These are phyloP conservation scores for Teratosphaeria pseudoeucalypti DNA, from an alignment of 2,329 filamentous ascomycete species.

Conservation along the genomic window DNA sequence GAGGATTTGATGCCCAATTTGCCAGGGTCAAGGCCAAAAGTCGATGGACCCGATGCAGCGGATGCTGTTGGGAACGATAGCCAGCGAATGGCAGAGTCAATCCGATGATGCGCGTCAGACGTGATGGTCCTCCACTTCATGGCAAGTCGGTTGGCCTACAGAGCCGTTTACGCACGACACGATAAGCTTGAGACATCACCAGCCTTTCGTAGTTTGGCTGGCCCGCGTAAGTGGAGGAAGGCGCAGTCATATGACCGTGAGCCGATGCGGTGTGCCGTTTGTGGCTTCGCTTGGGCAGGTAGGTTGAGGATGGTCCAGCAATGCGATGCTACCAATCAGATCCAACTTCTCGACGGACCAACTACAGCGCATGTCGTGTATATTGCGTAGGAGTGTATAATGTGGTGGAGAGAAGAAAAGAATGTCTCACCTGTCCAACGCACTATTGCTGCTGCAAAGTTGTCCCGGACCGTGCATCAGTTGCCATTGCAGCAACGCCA, in stretches of 20 bases:
- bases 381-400: not conserved
- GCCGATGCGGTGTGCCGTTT: conserved; percentile 8
- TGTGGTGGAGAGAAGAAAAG: conserved; percentile 8
- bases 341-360: not conserved
- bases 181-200: not conserved
- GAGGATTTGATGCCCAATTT: conserved; percentile 1
- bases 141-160: not conserved
- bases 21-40: conserved; percentile 1
- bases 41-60: conserved; percentile 1
- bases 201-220: not conserved
- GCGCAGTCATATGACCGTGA: conserved; percentile 12
- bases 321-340: conserved; percentile 1
- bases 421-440: conserved; percentile 77
- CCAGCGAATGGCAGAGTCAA: not conserved
- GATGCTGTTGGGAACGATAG: not conserved
- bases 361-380: not conserved
- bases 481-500: conserved; percentile 67
- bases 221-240: conserved; percentile 1
- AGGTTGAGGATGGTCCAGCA: not conserved
- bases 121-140: not conserved
- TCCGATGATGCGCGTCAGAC: not conserved
- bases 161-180: not conserved
- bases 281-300: conserved; percentile 10
- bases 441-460: conserved; percentile 63
- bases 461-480: conserved; percentile 63